Evolutionary conservation across 371 early-diverging fungal genomes (phyloP).

Genomic region (Circinella minor): DNA sequence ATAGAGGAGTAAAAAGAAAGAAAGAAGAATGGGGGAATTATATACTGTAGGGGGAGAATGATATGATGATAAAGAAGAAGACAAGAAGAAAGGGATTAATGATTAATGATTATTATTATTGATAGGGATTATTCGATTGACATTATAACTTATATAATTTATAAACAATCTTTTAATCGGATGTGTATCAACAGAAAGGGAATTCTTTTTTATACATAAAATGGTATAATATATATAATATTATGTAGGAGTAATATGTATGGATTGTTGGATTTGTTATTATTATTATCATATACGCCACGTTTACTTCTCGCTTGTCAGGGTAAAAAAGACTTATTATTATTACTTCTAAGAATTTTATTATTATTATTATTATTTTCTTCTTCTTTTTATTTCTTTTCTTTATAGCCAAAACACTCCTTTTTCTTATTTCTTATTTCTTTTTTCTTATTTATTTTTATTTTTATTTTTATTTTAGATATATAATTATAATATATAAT

Average conservation of each 20-base stretch:
- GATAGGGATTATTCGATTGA: too few species aligned
- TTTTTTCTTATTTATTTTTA: constrained; percentile 15
- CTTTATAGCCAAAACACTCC: too few species aligned
- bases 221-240: not conserved
- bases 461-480: constrained; percentile 2
- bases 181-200: not conserved
- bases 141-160: too few species aligned
- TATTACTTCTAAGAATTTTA: constrained; percentile 5
- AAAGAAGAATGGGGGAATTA: too few species aligned
- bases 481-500: not conserved
- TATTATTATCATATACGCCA: not conserved
- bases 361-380: not conserved
- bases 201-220: not conserved
- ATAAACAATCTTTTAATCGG: not conserved
- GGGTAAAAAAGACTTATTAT: not conserved
- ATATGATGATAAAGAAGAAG: too few species aligned
- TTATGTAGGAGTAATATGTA: not conserved
- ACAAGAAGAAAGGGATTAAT: too few species aligned
- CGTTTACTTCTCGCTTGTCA: not conserved
- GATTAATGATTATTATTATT: too few species aligned
- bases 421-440: constrained; percentile 14
- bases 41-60: too few species aligned
- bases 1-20: too few species aligned
- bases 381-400: not conserved
- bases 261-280: too few species aligned